phyloP scores from a whole-genome alignment of 768 basidiomycete genomes.

The Clitopilus passeckerianus region DNA sequence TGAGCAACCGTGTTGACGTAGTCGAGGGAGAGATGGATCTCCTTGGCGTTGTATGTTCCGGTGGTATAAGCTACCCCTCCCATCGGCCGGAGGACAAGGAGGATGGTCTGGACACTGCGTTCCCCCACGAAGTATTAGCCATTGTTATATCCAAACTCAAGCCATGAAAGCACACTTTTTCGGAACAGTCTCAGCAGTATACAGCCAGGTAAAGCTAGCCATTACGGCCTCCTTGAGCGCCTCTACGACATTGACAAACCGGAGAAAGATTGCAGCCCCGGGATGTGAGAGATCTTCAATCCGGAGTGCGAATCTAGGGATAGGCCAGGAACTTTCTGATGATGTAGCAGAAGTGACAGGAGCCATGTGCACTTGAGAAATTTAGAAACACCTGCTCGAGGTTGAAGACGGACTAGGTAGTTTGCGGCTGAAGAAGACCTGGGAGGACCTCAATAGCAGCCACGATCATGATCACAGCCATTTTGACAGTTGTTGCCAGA shows the following conservation, averaged over 20 bases:
- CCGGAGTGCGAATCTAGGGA: conserved; percentile 51
- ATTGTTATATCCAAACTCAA: neutral
- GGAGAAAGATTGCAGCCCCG: conserved; percentile 53
- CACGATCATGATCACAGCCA: neutral
- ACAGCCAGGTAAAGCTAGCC: conserved; percentile 44
- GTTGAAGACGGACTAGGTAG: neutral
- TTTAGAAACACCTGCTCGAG: neutral
- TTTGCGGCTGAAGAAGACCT: neutral
- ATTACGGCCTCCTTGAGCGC: conserved; percentile 38
- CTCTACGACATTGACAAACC: conserved; percentile 37
- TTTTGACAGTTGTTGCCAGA: neutral
- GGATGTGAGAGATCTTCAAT: conserved; percentile 58
- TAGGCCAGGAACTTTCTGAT: conserved; percentile 31
- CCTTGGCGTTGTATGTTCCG: conserved; percentile 54
- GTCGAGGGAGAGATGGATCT: conserved; percentile 68
- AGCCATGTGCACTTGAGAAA: neutral
- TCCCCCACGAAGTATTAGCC: neutral
- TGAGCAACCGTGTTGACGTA: conserved; percentile 44
- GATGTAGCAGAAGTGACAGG: neutral
- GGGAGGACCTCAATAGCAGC: neutral
- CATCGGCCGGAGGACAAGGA: conserved; percentile 60
- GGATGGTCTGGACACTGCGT: conserved; percentile 45
- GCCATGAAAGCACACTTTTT: conserved; percentile 22
- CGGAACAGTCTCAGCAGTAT: conserved; percentile 32
- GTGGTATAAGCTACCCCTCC: conserved; percentile 67